Evolutionary conservation across 371 early-diverging fungal species (phyloP), one percentile per base, ranked within the genome.

Genomic region (Mortierella sp.): DNA sequence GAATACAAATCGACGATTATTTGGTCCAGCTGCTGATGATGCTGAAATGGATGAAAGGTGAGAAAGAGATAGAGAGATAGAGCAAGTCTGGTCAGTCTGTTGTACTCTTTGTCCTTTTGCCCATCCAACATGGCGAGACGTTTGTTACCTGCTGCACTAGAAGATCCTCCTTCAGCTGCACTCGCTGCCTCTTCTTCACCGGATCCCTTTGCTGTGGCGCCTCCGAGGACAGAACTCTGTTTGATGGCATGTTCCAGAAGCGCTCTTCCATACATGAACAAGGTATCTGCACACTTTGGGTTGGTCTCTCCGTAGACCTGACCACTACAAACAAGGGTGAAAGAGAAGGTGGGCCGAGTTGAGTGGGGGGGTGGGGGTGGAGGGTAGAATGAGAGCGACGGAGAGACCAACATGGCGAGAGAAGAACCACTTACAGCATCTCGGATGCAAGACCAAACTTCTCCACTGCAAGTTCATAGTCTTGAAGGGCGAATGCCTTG

Each of bases 231-330:
- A 47, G 90, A 84, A 69, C 84, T 88, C 59, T 92, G 91, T 64
- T 89, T 83, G 60, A 94, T 89, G 3, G 93, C 95, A 64, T 85
- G 82, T 54, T 92, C 86, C 27, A 94, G 74, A 25, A 95, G 78
- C 9, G 95, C 92, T 34, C 87, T 83, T 17, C 96, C 96, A 62
- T 95, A 95, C 63, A 87, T 60, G 50, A 91, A 91, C 57, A 91
- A 78, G 5, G 86, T 88, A 64, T 94, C 94, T 1, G 93, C 96
- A 71, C 89, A 92, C 54, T 87, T 82, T 44, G 84, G 83, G 16
- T 93, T 85, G 29, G 88, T 83, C 61, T 81, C 79, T 27, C 95
- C 95, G 77, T 90, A 85, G 7, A 84, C 59, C 51, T 86, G 78
- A 47, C 90, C 92, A 25, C 93, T 92, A 66, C 29, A 53, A 27